phyloP scores from a whole-genome alignment of 75 land plant genomes.

The Picea glauca region DNA sequence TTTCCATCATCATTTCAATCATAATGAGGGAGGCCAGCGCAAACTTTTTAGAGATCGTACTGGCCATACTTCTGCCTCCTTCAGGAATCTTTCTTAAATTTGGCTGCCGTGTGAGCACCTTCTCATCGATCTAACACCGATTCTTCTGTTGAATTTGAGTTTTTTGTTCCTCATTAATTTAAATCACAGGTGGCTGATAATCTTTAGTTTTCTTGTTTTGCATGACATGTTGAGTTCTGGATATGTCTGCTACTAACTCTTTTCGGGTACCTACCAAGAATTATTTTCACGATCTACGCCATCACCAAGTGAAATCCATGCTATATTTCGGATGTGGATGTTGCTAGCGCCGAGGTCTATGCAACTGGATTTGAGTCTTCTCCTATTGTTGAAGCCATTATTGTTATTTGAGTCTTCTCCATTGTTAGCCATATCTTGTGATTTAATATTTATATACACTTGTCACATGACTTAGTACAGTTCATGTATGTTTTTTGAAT shows the following conservation, averaged over 20 bases:
- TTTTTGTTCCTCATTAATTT: background rate
- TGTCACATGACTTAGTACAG: too few relatives aligned
- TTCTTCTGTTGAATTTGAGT: background rate
- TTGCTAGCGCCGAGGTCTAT: too few relatives aligned
- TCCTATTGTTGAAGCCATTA: too few relatives aligned
- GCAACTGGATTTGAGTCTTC: too few relatives aligned
- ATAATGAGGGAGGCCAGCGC: constrained; percentile 2
- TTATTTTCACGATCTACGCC: constrained; percentile 26
- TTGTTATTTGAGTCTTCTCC: too few relatives aligned
- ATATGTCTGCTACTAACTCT: background rate
- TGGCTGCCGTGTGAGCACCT: constrained; percentile 16
- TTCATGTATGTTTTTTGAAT: too few relatives aligned
- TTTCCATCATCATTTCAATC: background rate
- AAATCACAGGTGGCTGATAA: too few relatives aligned
- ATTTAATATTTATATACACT: too few relatives aligned
- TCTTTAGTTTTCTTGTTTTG: background rate
- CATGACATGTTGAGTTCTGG: background rate
- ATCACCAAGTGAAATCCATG: background rate
- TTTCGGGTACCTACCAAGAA: constrained; percentile 40
- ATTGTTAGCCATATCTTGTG: too few relatives aligned
- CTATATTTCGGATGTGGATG: too few relatives aligned
- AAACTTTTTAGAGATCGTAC: constrained; percentile 18
- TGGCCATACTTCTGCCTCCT: constrained; percentile 35
- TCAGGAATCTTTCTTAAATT: constrained; percentile 30
- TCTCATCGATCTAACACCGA: too few relatives aligned